phyloP scores from a whole-genome alignment of 805 yeast species.

The Saturnispora serradocipensis region DNA sequence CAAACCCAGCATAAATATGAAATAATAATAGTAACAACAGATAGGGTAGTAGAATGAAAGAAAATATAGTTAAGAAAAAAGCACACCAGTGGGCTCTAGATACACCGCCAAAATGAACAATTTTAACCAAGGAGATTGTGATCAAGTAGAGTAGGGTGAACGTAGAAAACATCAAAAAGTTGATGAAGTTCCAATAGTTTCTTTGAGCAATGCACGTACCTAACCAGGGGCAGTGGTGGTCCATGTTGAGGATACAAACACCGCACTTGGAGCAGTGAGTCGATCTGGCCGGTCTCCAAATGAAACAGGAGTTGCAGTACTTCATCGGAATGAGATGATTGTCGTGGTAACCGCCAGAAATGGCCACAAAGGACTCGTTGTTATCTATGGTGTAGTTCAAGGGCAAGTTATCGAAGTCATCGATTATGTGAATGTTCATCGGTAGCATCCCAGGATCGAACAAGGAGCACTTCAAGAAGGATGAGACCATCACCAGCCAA shows the following conservation, averaged over 20 bases:
- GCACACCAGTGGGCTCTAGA: conserved; percentile 29
- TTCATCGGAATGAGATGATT: conserved; percentile 30
- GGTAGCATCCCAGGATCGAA: conserved; percentile 70
- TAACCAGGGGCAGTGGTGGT: conserved; percentile 55
- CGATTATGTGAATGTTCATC: conserved; percentile 51
- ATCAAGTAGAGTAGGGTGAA: conserved; percentile 24
- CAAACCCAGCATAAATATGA: conserved; percentile 46
- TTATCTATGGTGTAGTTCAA: conserved; percentile 44
- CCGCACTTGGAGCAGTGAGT: conserved; percentile 66
- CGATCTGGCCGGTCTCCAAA: conserved; percentile 72
- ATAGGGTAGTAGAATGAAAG: conserved; percentile 38
- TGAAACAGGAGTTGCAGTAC: conserved; percentile 49
- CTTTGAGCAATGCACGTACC: conserved; percentile 71
- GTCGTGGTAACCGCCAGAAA: background rate
- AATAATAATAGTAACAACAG: conserved; percentile 44
- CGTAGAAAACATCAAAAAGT: conserved; percentile 35
- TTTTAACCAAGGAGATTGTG: conserved; percentile 25
- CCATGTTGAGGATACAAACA: conserved; percentile 55
- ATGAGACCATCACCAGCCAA: conserved; percentile 41
- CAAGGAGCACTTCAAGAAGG: conserved; percentile 45
- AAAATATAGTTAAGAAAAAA: conserved; percentile 45
- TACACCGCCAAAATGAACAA: conserved; percentile 17
- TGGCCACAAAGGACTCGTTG: conserved; percentile 14
- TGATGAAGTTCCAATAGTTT: conserved; percentile 55
- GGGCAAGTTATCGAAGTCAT: conserved; percentile 34